These are phyloP conservation scores for Russula brevipes DNA, from an alignment of 768 basidiomycete species.

Conservation along the genomic window DNA sequence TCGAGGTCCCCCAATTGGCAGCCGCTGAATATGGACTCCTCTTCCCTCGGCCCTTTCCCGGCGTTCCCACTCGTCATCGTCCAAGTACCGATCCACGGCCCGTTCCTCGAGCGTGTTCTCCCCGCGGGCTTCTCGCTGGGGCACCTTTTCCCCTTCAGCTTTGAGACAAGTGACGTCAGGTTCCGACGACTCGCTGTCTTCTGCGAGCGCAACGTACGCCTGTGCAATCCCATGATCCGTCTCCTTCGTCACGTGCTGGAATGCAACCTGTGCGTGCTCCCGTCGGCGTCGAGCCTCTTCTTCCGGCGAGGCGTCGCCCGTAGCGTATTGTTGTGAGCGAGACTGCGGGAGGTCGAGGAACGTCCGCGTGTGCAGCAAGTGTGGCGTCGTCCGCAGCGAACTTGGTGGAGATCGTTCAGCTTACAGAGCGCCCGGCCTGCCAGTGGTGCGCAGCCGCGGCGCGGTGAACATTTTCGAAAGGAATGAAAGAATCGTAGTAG, in stretches of 20 bases:
- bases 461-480: neutral
- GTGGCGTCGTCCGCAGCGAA: conserved; percentile 64
- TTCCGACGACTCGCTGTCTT: conserved; percentile 31
- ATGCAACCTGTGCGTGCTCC: conserved; percentile 53
- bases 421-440: conserved; percentile 55
- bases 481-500: neutral
- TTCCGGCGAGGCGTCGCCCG: conserved; percentile 32
- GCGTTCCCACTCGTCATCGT: conserved; percentile 66
- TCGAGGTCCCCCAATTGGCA: neutral
- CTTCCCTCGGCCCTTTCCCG: conserved; percentile 34
- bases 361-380: conserved; percentile 64
- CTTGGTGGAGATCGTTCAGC: conserved; percentile 59
- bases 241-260: conserved; percentile 66
- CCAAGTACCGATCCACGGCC: conserved; percentile 56
- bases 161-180: conserved; percentile 8
- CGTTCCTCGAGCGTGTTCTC: conserved; percentile 38
- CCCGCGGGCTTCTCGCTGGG: neutral
- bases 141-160: conserved; percentile 27
- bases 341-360: conserved; percentile 50
- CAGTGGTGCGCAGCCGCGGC: neutral
- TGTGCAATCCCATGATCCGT: conserved; percentile 60
- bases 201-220: conserved; percentile 66
- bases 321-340: conserved; percentile 27
- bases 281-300: conserved; percentile 42
- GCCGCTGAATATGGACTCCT: conserved; percentile 19